Conservation (phyloP, 169 alveolate genomes). For the Pseudocohnilembus persalinus region DNA sequence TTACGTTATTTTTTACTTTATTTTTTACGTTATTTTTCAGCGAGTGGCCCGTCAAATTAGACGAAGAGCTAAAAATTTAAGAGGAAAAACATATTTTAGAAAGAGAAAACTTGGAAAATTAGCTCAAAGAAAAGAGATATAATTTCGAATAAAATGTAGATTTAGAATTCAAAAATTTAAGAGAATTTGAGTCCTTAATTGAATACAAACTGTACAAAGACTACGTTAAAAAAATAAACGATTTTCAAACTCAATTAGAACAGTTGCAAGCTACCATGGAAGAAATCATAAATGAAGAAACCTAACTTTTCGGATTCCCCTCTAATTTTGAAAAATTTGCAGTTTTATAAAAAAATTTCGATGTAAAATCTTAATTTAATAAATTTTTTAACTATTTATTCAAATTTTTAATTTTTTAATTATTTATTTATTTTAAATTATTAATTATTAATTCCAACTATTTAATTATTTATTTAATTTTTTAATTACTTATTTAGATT, state of each 20-base stretch:
- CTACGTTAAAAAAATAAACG: slow-evolving; percentile 47
- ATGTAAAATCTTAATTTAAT: no score
- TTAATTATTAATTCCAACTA: no score
- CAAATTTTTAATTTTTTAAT: no score
- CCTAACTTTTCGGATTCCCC: slow-evolving; percentile 52
- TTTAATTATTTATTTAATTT: no score
- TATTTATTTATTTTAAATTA: no score
- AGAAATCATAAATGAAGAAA: slow-evolving; percentile 54
- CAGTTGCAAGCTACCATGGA: slow-evolving; percentile 50
- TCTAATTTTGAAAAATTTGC: slow-evolving; percentile 35
- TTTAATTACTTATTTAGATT: no score
- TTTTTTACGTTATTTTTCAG: background rate
- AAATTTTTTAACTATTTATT: no score
- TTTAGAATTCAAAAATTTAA: slow-evolving; percentile 54
- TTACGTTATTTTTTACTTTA: no score
- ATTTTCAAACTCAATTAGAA: slow-evolving; percentile 50
- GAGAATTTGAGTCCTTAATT: slow-evolving; percentile 58
- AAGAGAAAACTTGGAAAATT: slow-evolving; percentile 66
- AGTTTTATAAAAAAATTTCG: slow-evolving; percentile 11
- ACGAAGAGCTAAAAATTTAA: slow-evolving; percentile 55
- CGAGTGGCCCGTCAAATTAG: slow-evolving; percentile 63
- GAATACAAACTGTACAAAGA: slow-evolving; percentile 55
- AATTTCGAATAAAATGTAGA: slow-evolving; percentile 64
- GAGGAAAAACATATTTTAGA: slow-evolving; percentile 68
- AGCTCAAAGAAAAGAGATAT: slow-evolving; percentile 63